A percentile compares a stretch with the other conserved stretches of the same genome.
Evolutionary conservation across 1,284 basidiomycete genomes (phyloP).

Genomic region (Marasmius fiardii): DNA sequence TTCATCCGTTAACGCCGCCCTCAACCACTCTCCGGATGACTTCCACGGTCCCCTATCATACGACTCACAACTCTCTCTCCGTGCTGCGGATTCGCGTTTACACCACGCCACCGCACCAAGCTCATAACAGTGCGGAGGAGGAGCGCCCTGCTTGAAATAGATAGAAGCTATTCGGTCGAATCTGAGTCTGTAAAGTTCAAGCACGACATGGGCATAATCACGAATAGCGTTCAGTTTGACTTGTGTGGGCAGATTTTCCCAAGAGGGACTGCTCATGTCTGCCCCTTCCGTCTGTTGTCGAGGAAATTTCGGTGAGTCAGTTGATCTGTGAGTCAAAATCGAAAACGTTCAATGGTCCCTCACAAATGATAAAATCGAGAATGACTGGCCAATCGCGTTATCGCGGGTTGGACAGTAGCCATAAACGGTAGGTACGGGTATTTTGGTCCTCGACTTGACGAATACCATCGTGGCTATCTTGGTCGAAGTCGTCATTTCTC

Average conservation of each 20-base stretch:
- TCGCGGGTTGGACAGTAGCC: slow-evolving; percentile 21
- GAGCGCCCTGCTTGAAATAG: slow-evolving; percentile 18
- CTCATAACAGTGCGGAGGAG: slow-evolving; percentile 15
- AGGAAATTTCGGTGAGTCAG: background rate
- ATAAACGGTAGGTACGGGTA: slow-evolving; percentile 21
- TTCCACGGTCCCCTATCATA: slow-evolving; percentile 22
- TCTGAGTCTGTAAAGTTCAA: slow-evolving; percentile 18
- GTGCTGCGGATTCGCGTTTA: slow-evolving; percentile 19
- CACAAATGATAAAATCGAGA: slow-evolving; percentile 21
- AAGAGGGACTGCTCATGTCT: slow-evolving; percentile 18
- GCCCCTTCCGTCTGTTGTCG: slow-evolving; percentile 16
- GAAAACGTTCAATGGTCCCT: slow-evolving; percentile 5
- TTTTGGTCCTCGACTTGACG: slow-evolving; percentile 15
- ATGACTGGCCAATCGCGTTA: slow-evolving; percentile 21
- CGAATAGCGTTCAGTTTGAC: slow-evolving; percentile 19
- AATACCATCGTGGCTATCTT: slow-evolving; percentile 23
- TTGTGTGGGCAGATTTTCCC: slow-evolving; percentile 20
- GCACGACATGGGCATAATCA: slow-evolving; percentile 20
- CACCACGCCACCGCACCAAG: slow-evolving; percentile 21
- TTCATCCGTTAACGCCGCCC: slow-evolving; percentile 19
- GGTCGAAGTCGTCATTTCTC: background rate
- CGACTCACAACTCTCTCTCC: slow-evolving; percentile 5
- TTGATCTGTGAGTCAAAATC: background rate
- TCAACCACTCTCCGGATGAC: slow-evolving; percentile 17
- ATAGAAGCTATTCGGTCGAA: slow-evolving; percentile 22